Conservation (phyloP, 305 asterid species). For the Lippia alba region DNA sequence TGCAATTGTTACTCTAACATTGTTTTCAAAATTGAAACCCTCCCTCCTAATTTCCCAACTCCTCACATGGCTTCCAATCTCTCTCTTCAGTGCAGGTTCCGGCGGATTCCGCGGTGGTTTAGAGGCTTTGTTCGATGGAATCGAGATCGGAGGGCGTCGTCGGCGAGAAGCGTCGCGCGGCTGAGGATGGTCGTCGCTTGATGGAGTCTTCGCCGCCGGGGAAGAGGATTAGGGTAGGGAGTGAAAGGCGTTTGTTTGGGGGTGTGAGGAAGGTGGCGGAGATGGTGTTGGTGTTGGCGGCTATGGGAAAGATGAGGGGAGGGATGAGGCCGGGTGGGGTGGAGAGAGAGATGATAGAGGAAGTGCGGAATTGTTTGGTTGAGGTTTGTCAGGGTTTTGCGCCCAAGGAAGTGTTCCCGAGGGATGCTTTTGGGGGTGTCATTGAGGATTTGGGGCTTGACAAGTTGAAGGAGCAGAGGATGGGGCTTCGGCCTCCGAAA, state of each 20-base stretch:
- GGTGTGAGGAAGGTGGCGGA: constrained; percentile 78
- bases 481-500: constrained; percentile 82
- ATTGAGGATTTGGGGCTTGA: constrained; percentile 91
- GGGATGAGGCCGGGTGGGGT: constrained; percentile 75
- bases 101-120: constrained; percentile 28
- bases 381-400: constrained; percentile 77
- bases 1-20: constrained; percentile 29
- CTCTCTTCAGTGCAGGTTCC: constrained; percentile 59
- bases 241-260: constrained; percentile 35
- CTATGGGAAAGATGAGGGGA: constrained; percentile 95
- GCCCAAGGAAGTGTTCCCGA: constrained; percentile 91
- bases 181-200: constrained; percentile 48
- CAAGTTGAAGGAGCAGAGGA: constrained; percentile 71
- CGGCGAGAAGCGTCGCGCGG: constrained; percentile 66
- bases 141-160: constrained; percentile 46
- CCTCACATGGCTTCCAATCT: constrained; percentile 52
- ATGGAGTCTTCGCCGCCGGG: constrained; percentile 37
- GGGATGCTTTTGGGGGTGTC: constrained; percentile 77
- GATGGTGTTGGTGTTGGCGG: constrained; percentile 84
- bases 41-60: constrained; percentile 39
- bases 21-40: constrained; percentile 5
- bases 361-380: constrained; percentile 70
- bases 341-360: constrained; percentile 79
- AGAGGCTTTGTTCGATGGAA: constrained; percentile 48
- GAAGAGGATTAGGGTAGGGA: constrained; percentile 46